A percentile compares a stretch with the other conserved stretches of the same genome.
Conservation (phyloP, 345 rosid genomes). For the Hevea brasiliensis region DNA sequence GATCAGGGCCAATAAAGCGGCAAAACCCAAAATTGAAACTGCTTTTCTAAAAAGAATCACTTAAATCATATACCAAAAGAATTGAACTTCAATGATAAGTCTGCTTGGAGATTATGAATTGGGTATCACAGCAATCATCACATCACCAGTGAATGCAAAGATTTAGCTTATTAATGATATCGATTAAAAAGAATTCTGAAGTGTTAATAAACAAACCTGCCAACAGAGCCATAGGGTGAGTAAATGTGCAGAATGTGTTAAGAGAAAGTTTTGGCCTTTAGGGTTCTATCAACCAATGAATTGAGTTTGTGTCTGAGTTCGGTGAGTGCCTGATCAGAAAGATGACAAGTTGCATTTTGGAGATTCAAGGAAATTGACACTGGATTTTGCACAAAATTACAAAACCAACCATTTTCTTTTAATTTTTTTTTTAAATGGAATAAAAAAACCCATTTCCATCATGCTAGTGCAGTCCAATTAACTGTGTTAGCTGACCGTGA, state of each 20-base stretch:
- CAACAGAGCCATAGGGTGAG: neutral
- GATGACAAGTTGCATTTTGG: conserved; percentile 18
- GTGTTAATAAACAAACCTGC: conserved; percentile 11
- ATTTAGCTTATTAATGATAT: neutral
- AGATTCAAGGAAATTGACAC: neutral
- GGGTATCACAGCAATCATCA: neutral
- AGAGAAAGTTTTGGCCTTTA: neutral
- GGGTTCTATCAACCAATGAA: neutral
- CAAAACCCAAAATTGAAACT: conserved; percentile 10
- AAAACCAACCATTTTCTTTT: conserved; percentile 6
- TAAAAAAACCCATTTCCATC: too few species aligned
- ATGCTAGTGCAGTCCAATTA: too few species aligned
- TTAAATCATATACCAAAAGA: neutral
- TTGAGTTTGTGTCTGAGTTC: neutral
- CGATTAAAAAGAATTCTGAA: neutral
- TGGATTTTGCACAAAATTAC: conserved; percentile 3
- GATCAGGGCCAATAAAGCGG: conserved; percentile 5
- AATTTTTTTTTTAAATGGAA: neutral
- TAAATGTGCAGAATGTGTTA: neutral
- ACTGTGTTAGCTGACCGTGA: too few species aligned
- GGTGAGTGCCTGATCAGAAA: conserved; percentile 11
- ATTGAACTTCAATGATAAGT: neutral
- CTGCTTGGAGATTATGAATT: neutral
- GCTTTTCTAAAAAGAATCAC: neutral
- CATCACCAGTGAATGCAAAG: neutral